A percentile compares a stretch with the other conserved stretches of the same genome.
phyloP scores from a whole-genome alignment of 2,329 filamentous ascomycete species.

The Xylaria polymorpha region DNA sequence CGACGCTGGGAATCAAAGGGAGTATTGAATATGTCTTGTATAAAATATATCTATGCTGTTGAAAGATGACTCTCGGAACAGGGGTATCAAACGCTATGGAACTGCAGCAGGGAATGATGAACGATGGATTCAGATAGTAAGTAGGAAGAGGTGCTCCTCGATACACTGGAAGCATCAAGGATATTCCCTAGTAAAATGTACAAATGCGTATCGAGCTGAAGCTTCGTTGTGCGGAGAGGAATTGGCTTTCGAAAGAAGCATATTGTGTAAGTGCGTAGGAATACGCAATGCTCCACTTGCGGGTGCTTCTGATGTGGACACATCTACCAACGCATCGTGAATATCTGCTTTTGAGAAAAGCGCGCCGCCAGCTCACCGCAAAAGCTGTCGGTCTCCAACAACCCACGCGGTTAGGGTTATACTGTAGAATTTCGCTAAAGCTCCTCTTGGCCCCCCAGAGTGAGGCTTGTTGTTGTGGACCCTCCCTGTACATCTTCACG shows the following conservation, averaged over 20 bases:
- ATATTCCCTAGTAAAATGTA: background rate
- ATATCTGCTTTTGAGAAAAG: slow-evolving; percentile 1
- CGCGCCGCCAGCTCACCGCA: slow-evolving; percentile 15
- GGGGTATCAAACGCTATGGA: slow-evolving; percentile 37
- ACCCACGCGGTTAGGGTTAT: background rate
- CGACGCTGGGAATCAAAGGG: slow-evolving; percentile 7
- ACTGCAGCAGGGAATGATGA: slow-evolving; percentile 16
- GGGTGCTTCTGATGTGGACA: slow-evolving; percentile 26
- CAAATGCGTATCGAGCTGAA: background rate
- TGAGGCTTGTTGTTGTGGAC: slow-evolving; percentile 1
- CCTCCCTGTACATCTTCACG: background rate
- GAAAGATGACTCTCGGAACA: slow-evolving; percentile 17
- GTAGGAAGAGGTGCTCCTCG: background rate
- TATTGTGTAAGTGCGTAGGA: background rate
- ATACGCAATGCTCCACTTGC: slow-evolving; percentile 19
- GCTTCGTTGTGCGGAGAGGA: background rate
- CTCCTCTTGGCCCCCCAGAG: background rate
- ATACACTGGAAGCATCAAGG: background rate
- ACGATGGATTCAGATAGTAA: slow-evolving; percentile 4
- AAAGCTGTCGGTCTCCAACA: background rate
- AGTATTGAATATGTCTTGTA: slow-evolving; percentile 1
- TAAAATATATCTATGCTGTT: slow-evolving; percentile 16
- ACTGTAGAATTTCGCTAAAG: slow-evolving; percentile 2
- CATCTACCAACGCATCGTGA: slow-evolving; percentile 7
- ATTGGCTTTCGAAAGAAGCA: background rate